Conservation (phyloP, 371 early-diverging fungal genomes). For the Saksenaea vasiformis region DNA sequence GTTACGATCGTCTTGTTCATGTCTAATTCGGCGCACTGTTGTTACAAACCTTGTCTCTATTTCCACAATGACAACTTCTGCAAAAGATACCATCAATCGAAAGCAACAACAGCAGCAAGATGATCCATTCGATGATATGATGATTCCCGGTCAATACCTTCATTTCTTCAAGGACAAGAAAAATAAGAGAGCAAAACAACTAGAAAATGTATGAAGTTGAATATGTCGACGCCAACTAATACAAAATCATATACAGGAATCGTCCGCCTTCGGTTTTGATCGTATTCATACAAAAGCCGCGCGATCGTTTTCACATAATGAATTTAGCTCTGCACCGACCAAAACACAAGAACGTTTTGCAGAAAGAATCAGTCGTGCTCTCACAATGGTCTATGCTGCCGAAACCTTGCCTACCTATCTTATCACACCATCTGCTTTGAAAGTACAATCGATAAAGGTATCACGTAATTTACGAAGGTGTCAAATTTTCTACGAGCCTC, state of each 20-base stretch:
- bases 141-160: slow-evolving; percentile 44
- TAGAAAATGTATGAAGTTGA: background rate
- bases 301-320: slow-evolving; percentile 24
- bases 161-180: slow-evolving; percentile 32
- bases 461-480: slow-evolving; percentile 36
- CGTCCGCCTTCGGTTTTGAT: slow-evolving; percentile 1
- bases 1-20: background rate
- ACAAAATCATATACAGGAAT: background rate
- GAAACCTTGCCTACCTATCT: slow-evolving; percentile 35
- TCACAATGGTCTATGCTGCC: slow-evolving; percentile 30
- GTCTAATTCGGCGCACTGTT: background rate
- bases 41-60: background rate
- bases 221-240: background rate
- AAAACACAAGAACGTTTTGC: slow-evolving; percentile 34
- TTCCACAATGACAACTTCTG: background rate
- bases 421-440: slow-evolving; percentile 24
- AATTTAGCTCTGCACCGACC: slow-evolving; percentile 35
- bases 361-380: slow-evolving; percentile 35
- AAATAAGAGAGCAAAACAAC: background rate
- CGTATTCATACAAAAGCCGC: slow-evolving; percentile 31
- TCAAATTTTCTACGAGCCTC: slow-evolving; percentile 37
- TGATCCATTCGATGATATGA: slow-evolving; percentile 24
- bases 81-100: background rate
- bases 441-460: slow-evolving; percentile 26
- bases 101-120: too few species aligned